These are phyloP conservation scores for Podaxis sp. DNA, from an alignment of 768 basidiomycete species.

Conservation along the genomic window DNA sequence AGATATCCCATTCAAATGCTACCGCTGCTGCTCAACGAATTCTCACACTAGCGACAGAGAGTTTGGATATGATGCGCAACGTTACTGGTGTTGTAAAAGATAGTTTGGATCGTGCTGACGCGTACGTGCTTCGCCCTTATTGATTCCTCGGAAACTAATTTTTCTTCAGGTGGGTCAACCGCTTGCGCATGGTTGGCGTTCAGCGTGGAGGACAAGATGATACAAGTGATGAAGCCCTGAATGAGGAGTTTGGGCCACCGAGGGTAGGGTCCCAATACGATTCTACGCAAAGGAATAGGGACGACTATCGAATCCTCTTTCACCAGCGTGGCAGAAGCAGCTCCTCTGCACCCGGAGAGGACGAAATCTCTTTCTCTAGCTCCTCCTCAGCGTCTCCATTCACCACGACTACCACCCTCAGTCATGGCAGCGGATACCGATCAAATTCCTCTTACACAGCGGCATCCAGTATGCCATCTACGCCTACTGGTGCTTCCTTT, in stretches of 20 bases:
- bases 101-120: slow-evolving; percentile 82
- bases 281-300: background rate
- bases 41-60: slow-evolving; percentile 83
- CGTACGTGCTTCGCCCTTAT: slow-evolving; percentile 43
- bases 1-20: slow-evolving; percentile 50
- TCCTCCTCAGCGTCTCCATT: slow-evolving; percentile 24
- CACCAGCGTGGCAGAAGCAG: slow-evolving; percentile 17
- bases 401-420: slow-evolving; percentile 21
- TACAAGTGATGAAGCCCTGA: slow-evolving; percentile 17
- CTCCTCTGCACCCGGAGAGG: slow-evolving; percentile 22
- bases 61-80: slow-evolving; percentile 88
- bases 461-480: slow-evolving; percentile 31
- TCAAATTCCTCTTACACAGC: slow-evolving; percentile 9
- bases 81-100: slow-evolving; percentile 89
- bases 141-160: slow-evolving; percentile 10
- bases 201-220: slow-evolving; percentile 45
- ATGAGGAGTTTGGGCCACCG: background rate
- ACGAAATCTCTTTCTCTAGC: slow-evolving; percentile 25
- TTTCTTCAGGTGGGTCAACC: slow-evolving; percentile 71
- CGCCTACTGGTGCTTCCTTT: slow-evolving; percentile 27
- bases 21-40: slow-evolving; percentile 78
- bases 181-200: slow-evolving; percentile 73
- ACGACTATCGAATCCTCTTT: slow-evolving; percentile 3
- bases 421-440: background rate
- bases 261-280: background rate